A percentile compares a stretch with the other conserved stretches of the same genome.
Conservation (phyloP, 345 rosid genomes). For the Eucalyptus urophylla region DNA sequence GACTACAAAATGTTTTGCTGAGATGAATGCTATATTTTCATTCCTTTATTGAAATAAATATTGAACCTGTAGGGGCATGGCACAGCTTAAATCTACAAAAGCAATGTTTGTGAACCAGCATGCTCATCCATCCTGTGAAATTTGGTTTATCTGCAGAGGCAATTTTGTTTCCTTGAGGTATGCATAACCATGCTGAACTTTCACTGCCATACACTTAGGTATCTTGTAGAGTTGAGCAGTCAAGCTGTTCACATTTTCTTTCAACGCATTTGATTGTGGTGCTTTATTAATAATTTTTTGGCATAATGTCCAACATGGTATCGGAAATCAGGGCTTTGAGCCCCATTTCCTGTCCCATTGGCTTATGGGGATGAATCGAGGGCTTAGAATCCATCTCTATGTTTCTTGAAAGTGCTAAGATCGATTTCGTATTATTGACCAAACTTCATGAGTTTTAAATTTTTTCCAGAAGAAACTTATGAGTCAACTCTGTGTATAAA, state of each 20-base stretch:
- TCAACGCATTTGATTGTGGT: neutral
- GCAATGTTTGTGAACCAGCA: conserved; percentile 35
- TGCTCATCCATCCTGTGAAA: conserved; percentile 37
- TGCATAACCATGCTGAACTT: neutral
- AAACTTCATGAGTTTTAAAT: neutral
- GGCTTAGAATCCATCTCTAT: neutral
- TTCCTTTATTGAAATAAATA: neutral
- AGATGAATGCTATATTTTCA: neutral
- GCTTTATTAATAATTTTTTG: neutral
- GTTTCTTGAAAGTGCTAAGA: neutral
- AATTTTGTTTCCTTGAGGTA: conserved; percentile 34
- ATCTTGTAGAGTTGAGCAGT: neutral
- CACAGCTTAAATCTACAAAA: conserved; percentile 39
- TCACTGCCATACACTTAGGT: neutral
- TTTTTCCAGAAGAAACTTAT: neutral
- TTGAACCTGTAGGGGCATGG: conserved; percentile 36
- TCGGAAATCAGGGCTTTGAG: neutral
- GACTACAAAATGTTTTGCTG: neutral
- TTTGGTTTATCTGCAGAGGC: conserved; percentile 48
- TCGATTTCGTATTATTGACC: neutral
- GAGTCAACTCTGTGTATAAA: neutral
- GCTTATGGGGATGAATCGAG: neutral
- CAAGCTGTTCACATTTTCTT: neutral
- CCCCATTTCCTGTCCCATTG: neutral
- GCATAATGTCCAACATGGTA: neutral